phyloP scores from a whole-genome alignment of 306 rosid genomes.

The Cucumis hystrix region DNA sequence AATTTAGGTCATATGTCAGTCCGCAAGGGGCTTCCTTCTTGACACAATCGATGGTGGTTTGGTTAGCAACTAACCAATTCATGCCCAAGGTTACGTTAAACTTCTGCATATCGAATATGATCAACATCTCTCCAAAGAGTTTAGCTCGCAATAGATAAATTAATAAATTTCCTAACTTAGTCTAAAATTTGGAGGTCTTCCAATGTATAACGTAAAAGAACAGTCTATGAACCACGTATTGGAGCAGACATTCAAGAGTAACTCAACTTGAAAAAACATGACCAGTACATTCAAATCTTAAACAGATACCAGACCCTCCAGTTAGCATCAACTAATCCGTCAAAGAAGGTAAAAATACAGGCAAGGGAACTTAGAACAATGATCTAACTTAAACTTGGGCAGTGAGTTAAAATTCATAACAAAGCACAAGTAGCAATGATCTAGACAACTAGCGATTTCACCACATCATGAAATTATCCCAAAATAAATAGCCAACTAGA shows the following conservation, averaged over 20 bases:
- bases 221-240: not conserved
- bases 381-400: not conserved
- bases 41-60: too few relatives aligned
- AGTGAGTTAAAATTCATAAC: not conserved
- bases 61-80: too few relatives aligned
- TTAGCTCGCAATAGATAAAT: too few relatives aligned
- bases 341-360: not conserved
- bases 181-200: too few relatives aligned
- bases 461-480: not conserved
- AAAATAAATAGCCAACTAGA: not conserved
- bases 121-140: too few relatives aligned
- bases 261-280: not conserved
- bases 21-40: too few relatives aligned
- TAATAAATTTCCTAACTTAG: too few relatives aligned
- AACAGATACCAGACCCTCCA: not conserved
- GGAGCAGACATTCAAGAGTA: not conserved
- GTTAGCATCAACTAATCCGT: not conserved
- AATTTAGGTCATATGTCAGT: too few relatives aligned
- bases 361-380: not conserved
- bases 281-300: not conserved
- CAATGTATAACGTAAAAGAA: not conserved
- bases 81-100: too few relatives aligned
- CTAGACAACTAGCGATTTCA: not conserved
- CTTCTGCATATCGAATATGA: too few relatives aligned
- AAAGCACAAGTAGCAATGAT: not conserved